Conservation (phyloP, 169 alveolate genomes). For the Cryptosporidium ubiquitum region DNA sequence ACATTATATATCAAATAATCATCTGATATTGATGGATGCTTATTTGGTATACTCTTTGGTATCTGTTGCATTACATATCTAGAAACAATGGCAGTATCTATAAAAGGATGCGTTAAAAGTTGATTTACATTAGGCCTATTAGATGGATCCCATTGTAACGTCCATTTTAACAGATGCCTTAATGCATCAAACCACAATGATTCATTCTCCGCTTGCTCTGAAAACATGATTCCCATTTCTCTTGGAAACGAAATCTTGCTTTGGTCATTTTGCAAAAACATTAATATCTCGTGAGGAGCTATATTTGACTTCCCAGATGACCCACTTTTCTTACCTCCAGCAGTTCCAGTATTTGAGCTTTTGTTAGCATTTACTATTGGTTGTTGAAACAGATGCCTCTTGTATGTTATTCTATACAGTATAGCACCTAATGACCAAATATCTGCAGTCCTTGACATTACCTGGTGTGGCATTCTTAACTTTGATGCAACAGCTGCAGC, state of each 20-base stretch:
- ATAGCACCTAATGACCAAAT: constrained; percentile 73
- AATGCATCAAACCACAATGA: constrained; percentile 54
- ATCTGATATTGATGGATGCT: constrained; percentile 26
- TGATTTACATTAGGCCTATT: constrained; percentile 74
- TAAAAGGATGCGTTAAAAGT: constrained; percentile 61
- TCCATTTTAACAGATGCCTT: constrained; percentile 54
- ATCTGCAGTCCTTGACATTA: constrained; percentile 71
- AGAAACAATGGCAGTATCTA: constrained; percentile 44
- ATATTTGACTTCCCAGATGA: constrained; percentile 32
- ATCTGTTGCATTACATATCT: constrained; percentile 16
- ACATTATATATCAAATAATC: constrained; percentile 38
- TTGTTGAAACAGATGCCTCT: constrained; percentile 56
- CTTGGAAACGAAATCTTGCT: constrained; percentile 58
- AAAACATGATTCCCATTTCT: constrained; percentile 58
- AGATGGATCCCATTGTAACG: constrained; percentile 72
- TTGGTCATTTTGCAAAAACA: constrained; percentile 72
- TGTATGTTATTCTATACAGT: constrained; percentile 48
- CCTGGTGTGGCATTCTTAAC: constrained; percentile 66
- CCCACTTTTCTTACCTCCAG: constrained; percentile 39
- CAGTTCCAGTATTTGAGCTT: neutral
- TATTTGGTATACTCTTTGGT: constrained; percentile 28
- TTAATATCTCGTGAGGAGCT: constrained; percentile 68
- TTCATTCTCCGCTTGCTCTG: constrained; percentile 26
- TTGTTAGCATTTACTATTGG: constrained; percentile 18
- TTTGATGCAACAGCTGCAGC: constrained; percentile 66